Percentiles rank a stretch among this genome's conserved stretches.
Conservation (phyloP, 768 basidiomycete genomes). For the Leccinum pellstonianum region DNA sequence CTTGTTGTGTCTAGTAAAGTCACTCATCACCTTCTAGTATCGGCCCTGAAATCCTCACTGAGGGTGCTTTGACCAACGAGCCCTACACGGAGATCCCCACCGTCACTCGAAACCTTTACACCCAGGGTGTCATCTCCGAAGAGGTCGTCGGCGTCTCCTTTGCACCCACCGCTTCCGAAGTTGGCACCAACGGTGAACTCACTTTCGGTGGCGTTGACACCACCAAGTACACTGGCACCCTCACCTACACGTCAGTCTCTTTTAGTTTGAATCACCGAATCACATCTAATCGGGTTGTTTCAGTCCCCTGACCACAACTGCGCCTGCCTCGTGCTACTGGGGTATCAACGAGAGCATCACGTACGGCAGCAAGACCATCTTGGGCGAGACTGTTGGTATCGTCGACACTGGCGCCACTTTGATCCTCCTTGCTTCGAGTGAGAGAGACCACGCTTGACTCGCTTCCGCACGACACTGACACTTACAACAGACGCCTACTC, state of each 20-base stretch:
- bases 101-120: slow-evolving; percentile 55
- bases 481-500: slow-evolving; percentile 37
- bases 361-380: slow-evolving; percentile 48
- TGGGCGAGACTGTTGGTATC: slow-evolving; percentile 50
- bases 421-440: slow-evolving; percentile 44
- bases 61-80: slow-evolving; percentile 31
- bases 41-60: slow-evolving; percentile 57
- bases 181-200: slow-evolving; percentile 48
- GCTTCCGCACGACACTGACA: neutral
- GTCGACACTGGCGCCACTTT: slow-evolving; percentile 62
- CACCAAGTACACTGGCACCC: slow-evolving; percentile 32
- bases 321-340: slow-evolving; percentile 52
- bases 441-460: slow-evolving; percentile 8
- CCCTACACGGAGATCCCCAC: slow-evolving; percentile 42
- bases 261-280: neutral
- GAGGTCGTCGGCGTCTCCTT: slow-evolving; percentile 52
- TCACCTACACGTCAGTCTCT: slow-evolving; percentile 42
- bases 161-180: slow-evolving; percentile 38
- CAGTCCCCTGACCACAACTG: slow-evolving; percentile 48
- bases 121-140: slow-evolving; percentile 38
- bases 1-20: neutral
- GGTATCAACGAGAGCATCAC: slow-evolving; percentile 57
- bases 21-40: slow-evolving; percentile 38
- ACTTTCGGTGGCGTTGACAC: slow-evolving; percentile 45
- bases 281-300: neutral